phyloP scores from a whole-genome alignment of 371 early-diverging fungal species.

The Entomophthora muscae region DNA sequence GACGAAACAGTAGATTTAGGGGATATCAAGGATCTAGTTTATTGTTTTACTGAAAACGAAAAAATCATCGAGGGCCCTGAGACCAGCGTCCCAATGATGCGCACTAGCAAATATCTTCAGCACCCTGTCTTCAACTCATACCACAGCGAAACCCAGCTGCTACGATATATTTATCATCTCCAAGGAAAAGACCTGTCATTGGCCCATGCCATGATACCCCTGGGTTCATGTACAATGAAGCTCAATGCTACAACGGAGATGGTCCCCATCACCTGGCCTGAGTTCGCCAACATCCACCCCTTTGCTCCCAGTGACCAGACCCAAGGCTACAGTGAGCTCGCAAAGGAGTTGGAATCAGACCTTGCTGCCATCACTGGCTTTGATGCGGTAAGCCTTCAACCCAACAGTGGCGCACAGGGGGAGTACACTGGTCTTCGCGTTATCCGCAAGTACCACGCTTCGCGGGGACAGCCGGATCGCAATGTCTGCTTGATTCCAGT shows the following conservation, averaged over 20 bases:
- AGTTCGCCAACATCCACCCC: conserved; percentile 86
- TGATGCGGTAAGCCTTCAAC: conserved; percentile 80
- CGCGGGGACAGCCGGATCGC: conserved; percentile 64
- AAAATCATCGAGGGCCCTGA: conserved; percentile 23
- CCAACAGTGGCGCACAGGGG: conserved; percentile 96
- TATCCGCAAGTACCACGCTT: conserved; percentile 77
- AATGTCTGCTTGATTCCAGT: conserved; percentile 90
- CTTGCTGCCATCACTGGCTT: conserved; percentile 86
- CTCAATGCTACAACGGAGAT: conserved; percentile 94
- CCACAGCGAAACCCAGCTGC: conserved; percentile 97
- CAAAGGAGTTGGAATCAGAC: conserved; percentile 68
- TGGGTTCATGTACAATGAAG: conserved; percentile 98
- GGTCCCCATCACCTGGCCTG: conserved; percentile 95
- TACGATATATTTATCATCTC: conserved; percentile 82
- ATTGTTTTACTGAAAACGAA: conserved; percentile 36
- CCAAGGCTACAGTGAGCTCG: conserved; percentile 70
- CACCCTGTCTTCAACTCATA: conserved; percentile 85
- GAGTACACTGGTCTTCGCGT: conserved; percentile 91
- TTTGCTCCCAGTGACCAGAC: conserved; percentile 87
- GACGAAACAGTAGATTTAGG: conserved; percentile 76
- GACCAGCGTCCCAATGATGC: conserved; percentile 44
- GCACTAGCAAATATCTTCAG: conserved; percentile 55
- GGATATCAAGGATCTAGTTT: conserved; percentile 57
- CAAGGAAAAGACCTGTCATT: conserved; percentile 91
- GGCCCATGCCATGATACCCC: conserved; percentile 93